A percentile compares a stretch with the other conserved stretches of the same genome.
Evolutionary conservation across 106 monocot genomes (phyloP).

Genomic region (Phalaenopsis equestris): DNA sequence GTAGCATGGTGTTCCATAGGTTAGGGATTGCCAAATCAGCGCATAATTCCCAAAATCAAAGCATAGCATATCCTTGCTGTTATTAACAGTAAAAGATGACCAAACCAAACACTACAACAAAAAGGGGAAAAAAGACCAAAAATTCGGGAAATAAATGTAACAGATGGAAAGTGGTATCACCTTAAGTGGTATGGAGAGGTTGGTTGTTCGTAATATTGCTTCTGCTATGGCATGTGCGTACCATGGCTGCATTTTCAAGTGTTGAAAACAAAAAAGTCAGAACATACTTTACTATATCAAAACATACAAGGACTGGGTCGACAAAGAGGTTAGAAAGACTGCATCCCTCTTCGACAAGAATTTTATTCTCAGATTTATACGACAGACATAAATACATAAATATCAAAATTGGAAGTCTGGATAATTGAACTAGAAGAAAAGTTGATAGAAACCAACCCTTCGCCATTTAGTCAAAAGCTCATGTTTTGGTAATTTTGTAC

Average conservation of each 20-base stretch:
- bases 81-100: neutral
- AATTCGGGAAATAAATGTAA: neutral
- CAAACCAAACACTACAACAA: neutral
- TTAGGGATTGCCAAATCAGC: neutral
- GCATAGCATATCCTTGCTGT: neutral
- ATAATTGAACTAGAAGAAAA: neutral
- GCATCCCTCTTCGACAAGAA: neutral
- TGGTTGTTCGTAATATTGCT: slow-evolving; percentile 88
- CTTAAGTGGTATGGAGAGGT: slow-evolving; percentile 86
- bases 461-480: neutral
- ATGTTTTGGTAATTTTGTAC: neutral
- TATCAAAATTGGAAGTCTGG: neutral
- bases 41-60: neutral
- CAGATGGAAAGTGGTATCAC: slow-evolving; percentile 19
- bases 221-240: slow-evolving; percentile 99
- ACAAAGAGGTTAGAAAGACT: neutral
- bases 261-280: neutral
- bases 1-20: neutral
- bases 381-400: neutral
- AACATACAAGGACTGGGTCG: neutral
- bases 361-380: neutral
- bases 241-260: slow-evolving; percentile 62
- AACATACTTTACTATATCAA: neutral
- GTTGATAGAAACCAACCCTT: neutral
- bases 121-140: neutral